phyloP scores from a whole-genome alignment of 2,329 filamentous ascomycete species.

The Helotiales sp. region DNA sequence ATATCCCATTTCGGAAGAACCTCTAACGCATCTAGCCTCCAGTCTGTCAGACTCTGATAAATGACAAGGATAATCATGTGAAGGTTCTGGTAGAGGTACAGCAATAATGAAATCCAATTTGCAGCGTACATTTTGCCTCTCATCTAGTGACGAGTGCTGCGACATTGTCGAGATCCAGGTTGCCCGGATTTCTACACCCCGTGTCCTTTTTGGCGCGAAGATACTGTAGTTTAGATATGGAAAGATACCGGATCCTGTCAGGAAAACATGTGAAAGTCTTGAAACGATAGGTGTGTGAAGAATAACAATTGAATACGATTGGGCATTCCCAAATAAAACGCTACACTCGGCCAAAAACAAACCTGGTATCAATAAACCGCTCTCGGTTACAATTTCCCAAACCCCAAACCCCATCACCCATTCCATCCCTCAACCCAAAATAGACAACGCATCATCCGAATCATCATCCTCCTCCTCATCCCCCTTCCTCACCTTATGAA shows the following conservation, averaged over 20 bases:
- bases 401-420: neutral
- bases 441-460: neutral
- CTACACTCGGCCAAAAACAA: constrained; percentile 2
- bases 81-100: constrained; percentile 15
- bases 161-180: too few species aligned
- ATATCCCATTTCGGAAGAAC: neutral
- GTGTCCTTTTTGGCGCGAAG: too few species aligned
- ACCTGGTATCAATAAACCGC: neutral
- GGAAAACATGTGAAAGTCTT: too few species aligned
- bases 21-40: neutral
- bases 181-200: too few species aligned
- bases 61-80: constrained; percentile 16
- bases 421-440: neutral
- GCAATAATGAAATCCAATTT: neutral
- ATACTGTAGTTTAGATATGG: too few species aligned
- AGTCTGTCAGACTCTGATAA: constrained; percentile 11
- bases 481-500: neutral
- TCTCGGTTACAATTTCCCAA: neutral
- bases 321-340: neutral
- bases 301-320: neutral
- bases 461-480: neutral
- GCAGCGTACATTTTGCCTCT: neutral
- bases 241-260: too few species aligned
- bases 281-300: neutral
- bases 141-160: too few species aligned